Base-by-base conservation (phyloP, 768 basidiomycete species). In the Serendipita indica region DNA sequence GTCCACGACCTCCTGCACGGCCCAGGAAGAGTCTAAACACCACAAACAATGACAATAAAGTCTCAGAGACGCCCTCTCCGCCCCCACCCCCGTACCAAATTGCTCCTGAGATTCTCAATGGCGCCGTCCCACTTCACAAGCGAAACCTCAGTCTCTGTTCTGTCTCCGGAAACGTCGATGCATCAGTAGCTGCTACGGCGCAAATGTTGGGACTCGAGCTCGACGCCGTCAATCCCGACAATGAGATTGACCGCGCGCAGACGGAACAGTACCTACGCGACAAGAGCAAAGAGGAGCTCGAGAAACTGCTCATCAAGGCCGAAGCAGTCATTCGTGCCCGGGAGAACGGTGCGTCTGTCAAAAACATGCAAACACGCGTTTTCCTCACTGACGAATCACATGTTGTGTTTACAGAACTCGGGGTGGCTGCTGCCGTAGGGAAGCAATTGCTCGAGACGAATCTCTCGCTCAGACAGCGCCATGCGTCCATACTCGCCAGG, bases 291-390 rank as follows among this genome's bases (percentile, higher is more conserved):
- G 86, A 84, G 64, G 85, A 88, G 64, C 75, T 91, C 43, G 75
- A 81, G 3, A 76, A 77, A 39, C 72, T 90, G 39, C 75, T 91
- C 33, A 70, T 80, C 43, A 81, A 82, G 67, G 89, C 87, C 0
- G 83, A 84, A 62, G 79, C 73, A 60, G 72, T 89, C 49, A 89
- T 91, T 63, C 83, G 80, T 67, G 80, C 82, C 60, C 75, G 88
- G 35, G 87, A 86, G 70, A 78, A 77, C 62, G 87, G 89, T 86
- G 67, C 54, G 81, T 70, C 43, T 22, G 13, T 18, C 37, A 39
- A 12, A 13, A 12, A 13, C 37, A 18, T 39, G 13, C 7, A 12
- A 18, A 39, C 30, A 59, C 33, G n/a, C 54, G n/a, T 30, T 30
- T 14, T 41, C 39, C 39, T 33, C 6, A 10, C 10, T 20, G 39